Conservation (phyloP, 306 rosid species). For the Pyrus bretschneideri region DNA sequence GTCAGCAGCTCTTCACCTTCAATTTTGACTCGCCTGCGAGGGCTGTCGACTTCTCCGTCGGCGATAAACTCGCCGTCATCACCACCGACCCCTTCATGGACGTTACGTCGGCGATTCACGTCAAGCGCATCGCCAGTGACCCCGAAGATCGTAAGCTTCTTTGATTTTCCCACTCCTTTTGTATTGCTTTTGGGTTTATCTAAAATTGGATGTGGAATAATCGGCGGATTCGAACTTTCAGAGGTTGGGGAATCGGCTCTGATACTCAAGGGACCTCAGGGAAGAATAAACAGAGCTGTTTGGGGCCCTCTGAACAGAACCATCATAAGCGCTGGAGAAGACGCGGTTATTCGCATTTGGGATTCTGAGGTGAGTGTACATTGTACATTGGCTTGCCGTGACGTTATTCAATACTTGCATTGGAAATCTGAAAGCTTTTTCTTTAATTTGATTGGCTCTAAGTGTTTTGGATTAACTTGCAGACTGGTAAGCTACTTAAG, state of each 20-base stretch:
- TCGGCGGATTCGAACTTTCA: constrained; percentile 15
- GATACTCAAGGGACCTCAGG: constrained; percentile 72
- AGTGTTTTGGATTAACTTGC: constrained; percentile 3
- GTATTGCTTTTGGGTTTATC: neutral
- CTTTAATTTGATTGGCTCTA: neutral
- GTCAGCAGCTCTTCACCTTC: constrained; percentile 67
- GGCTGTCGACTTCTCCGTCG: constrained; percentile 63
- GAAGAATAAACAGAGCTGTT: constrained; percentile 87
- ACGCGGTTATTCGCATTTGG: constrained; percentile 75
- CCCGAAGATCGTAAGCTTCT: constrained; percentile 43
- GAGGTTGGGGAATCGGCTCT: constrained; percentile 74
- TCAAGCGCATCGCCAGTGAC: constrained; percentile 56
- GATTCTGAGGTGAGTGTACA: constrained; percentile 63
- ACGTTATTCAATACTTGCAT: too few relatives aligned
- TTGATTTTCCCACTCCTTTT: neutral
- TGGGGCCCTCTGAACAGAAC: constrained; percentile 89
- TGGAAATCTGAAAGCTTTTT: neutral
- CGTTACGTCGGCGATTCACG: constrained; percentile 63
- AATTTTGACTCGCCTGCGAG: constrained; percentile 67
- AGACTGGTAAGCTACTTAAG: constrained; percentile 75
- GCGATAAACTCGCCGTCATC: constrained; percentile 56
- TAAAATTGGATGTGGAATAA: neutral
- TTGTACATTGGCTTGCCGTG: neutral
- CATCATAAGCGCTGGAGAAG: constrained; percentile 91
- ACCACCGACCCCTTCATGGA: constrained; percentile 81